phyloP scores from a whole-genome alignment of 2,329 filamentous ascomycete species.

The Amauroascus verrucosus region DNA sequence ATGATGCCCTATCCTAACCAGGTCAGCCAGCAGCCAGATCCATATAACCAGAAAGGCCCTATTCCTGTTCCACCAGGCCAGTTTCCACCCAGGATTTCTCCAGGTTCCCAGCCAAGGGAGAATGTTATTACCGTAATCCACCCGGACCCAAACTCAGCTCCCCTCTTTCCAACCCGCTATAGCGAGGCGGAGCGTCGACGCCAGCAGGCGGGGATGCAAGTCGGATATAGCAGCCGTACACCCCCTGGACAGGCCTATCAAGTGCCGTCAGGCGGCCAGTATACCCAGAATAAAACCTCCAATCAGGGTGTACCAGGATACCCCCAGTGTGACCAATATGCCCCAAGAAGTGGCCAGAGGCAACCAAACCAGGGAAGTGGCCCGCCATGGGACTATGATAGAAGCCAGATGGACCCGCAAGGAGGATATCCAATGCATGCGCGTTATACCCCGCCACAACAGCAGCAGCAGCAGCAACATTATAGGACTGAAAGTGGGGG shows the following conservation, averaged over 20 bases:
- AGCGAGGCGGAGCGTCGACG: slow-evolving; percentile 13
- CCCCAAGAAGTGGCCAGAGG: slow-evolving; percentile 7
- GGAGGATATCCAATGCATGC: slow-evolving; percentile 7
- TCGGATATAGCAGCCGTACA: slow-evolving; percentile 7
- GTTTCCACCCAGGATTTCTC: slow-evolving; percentile 8
- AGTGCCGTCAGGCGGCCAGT: slow-evolving; percentile 4
- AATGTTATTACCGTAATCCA: slow-evolving; percentile 15
- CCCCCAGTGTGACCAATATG: slow-evolving; percentile 9
- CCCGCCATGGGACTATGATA: slow-evolving; percentile 12
- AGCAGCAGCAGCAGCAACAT: slow-evolving; percentile 12
- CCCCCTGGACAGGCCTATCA: slow-evolving; percentile 13
- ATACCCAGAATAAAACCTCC: slow-evolving; percentile 7
- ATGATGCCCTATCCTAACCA: slow-evolving; percentile 8
- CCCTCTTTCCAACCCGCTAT: slow-evolving; percentile 15
- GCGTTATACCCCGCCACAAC: slow-evolving; percentile 10
- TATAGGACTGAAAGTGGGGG: slow-evolving; percentile 14
- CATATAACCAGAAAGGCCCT: slow-evolving; percentile 8
- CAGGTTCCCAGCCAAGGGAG: slow-evolving; percentile 6
- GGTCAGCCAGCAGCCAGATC: slow-evolving; percentile 1
- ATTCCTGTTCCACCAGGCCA: slow-evolving; percentile 9
- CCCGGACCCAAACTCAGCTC: slow-evolving; percentile 14
- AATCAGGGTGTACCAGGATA: slow-evolving; percentile 8
- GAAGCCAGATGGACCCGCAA: slow-evolving; percentile 6
- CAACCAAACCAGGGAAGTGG: slow-evolving; percentile 11
- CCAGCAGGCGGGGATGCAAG: slow-evolving; percentile 5